phyloP scores from a whole-genome alignment of 345 rosid species.

The Nephelium lappaceum region DNA sequence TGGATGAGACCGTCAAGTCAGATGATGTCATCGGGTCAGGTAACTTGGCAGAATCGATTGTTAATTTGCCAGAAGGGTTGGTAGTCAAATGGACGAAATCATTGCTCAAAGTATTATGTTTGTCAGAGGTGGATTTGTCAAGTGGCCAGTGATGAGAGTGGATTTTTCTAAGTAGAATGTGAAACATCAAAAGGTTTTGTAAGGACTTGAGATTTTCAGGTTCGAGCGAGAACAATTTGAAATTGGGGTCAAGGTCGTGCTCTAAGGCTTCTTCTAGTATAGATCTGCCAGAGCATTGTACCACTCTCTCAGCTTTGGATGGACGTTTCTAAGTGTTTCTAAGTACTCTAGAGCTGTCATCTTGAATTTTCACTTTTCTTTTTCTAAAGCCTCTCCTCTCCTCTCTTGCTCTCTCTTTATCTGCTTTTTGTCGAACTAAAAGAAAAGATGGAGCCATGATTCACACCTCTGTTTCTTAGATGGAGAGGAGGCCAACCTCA shows the following conservation, averaged over 20 bases:
- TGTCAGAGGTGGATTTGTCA: slow-evolving; percentile 23
- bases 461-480: too few relatives aligned
- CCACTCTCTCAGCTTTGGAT: too few relatives aligned
- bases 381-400: too few relatives aligned
- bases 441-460: too few relatives aligned
- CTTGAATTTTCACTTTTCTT: too few relatives aligned
- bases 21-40: slow-evolving; percentile 49
- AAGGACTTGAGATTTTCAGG: slow-evolving; percentile 85
- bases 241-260: slow-evolving; percentile 79
- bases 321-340: too few relatives aligned
- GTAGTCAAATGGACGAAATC: slow-evolving; percentile 49
- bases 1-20: slow-evolving; percentile 79
- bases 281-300: too few relatives aligned
- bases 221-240: slow-evolving; percentile 87
- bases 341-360: too few relatives aligned
- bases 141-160: slow-evolving; percentile 58
- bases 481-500: too few relatives aligned
- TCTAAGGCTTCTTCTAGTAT: slow-evolving; percentile 83
- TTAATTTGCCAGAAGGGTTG: slow-evolving; percentile 33
- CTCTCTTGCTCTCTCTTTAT: too few relatives aligned
- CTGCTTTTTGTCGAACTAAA: too few relatives aligned
- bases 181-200: slow-evolving; percentile 70
- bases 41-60: slow-evolving; percentile 51
- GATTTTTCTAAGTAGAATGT: slow-evolving; percentile 73
- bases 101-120: slow-evolving; percentile 52